Evolutionary conservation across 768 basidiomycete genomes (phyloP).

Genomic region (Lanmaoa rubissima): DNA sequence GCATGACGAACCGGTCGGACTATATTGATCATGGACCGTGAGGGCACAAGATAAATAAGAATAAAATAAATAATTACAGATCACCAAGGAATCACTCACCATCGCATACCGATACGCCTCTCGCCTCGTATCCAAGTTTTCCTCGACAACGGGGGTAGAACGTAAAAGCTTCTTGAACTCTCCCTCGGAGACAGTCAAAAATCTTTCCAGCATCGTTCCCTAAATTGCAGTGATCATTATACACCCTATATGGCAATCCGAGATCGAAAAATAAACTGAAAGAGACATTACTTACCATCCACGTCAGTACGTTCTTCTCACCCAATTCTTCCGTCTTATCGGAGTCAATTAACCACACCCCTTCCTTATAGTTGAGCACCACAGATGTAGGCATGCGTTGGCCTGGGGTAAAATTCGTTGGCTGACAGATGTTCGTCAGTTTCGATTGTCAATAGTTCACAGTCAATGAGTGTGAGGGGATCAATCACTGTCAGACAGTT

Average conservation of each 20-base stretch:
- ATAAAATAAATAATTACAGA: neutral
- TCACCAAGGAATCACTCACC: slow-evolving; percentile 39
- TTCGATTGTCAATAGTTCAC: neutral
- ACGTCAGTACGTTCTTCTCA: slow-evolving; percentile 70
- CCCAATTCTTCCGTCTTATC: slow-evolving; percentile 40
- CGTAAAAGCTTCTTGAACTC: slow-evolving; percentile 63
- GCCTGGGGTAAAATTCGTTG: slow-evolving; percentile 67
- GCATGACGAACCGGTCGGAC: slow-evolving; percentile 70
- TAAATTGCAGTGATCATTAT: slow-evolving; percentile 28
- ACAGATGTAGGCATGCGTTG: slow-evolving; percentile 77
- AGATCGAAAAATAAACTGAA: neutral
- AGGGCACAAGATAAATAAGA: neutral
- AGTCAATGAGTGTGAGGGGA: neutral
- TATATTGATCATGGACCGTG: slow-evolving; percentile 6
- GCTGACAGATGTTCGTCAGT: slow-evolving; percentile 37
- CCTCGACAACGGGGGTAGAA: slow-evolving; percentile 22
- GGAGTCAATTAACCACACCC: slow-evolving; percentile 66
- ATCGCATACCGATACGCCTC: slow-evolving; percentile 89
- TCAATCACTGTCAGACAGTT: neutral
- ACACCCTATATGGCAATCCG: too few species aligned
- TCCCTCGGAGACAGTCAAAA: slow-evolving; percentile 63
- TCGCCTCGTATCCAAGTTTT: slow-evolving; percentile 37
- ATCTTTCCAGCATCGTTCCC: slow-evolving; percentile 90
- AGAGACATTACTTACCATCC: slow-evolving; percentile 52
- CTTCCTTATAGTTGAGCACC: slow-evolving; percentile 59